Evolutionary conservation across 176 grass and related monocot species (phyloP), one percentile per base, ranked within the genome.

Genomic region (Panicum miliaceum): DNA sequence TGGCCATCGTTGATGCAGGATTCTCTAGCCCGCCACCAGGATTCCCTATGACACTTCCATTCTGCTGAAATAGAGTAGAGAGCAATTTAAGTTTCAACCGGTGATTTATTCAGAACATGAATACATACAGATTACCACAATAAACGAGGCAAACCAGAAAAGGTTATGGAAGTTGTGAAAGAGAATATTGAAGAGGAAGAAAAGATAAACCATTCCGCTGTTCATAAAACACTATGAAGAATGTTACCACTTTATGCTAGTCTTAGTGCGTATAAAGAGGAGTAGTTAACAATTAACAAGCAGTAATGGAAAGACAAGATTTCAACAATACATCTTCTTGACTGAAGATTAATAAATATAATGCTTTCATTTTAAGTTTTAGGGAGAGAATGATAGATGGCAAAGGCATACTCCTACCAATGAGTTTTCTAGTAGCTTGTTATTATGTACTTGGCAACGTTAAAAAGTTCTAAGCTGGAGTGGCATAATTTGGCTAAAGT

Each of bases 11-110:
- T 29, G 43, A 26, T 64, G 68, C 58, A 41, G 85, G 54, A 57
- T 57, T 82, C 68, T 90, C 79, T 78, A 71, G 82, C 59, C 76
- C 82, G 0, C 68, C 41, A 11, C 58, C 27, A n/a, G 85, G 32
- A 42, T 35, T 68, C 46, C 42, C 26, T 27, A 84, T 67, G 63
- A 16, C 23, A 70, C 16, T 68, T 88, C 71, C 88, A 84, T 88
- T 90, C 88, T 90, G 82, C 48, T 40, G 70, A 41, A 20, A 57
- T 66, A 41, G 40, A 75, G 47, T 25, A 37, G 65, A 68, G 3
- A 48, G 51, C 35, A 20, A 26, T 75, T 19, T 7, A 51, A 74
- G 12, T 15, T 75, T 85, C 40, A 67, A 73, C 15, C 29, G 66
- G 57, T 64, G 23, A 54, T 65, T 73, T 68, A 36, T 84, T 78